Conservation (phyloP, 257 asterid genomes). For the Coffea eugenioides region DNA sequence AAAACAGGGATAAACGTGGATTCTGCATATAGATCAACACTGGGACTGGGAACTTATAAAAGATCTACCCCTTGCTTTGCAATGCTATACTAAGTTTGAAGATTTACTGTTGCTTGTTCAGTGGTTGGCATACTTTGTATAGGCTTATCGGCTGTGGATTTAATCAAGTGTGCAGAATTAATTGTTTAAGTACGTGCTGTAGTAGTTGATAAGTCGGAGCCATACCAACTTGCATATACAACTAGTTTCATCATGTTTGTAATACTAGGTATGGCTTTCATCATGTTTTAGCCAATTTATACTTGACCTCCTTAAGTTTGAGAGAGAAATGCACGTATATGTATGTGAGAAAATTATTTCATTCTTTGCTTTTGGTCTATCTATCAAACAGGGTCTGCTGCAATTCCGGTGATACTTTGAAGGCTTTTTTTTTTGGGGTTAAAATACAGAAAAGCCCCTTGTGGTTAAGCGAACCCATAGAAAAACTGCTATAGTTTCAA, state of each 20-base stretch:
- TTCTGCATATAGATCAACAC: too few species aligned
- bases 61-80: background rate
- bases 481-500: too few species aligned
- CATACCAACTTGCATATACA: background rate
- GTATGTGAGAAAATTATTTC: background rate
- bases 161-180: background rate
- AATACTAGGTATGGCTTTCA: background rate
- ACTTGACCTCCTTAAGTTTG: background rate
- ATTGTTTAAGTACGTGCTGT: background rate
- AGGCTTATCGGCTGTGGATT: too few species aligned
- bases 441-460: too few species aligned
- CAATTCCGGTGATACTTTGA: background rate
- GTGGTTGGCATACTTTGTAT: background rate
- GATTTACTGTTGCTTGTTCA: background rate
- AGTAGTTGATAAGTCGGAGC: background rate
- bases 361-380: background rate
- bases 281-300: background rate
- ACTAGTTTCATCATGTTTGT: background rate
- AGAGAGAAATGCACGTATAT: background rate
- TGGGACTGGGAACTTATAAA: too few species aligned
- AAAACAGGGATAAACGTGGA: too few species aligned
- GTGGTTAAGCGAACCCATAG: too few species aligned
- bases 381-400: background rate
- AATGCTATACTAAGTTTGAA: background rate
- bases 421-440: too few species aligned